phyloP scores from a whole-genome alignment of 2,329 filamentous ascomycete genomes.

The Cladosporium cucumerinum region DNA sequence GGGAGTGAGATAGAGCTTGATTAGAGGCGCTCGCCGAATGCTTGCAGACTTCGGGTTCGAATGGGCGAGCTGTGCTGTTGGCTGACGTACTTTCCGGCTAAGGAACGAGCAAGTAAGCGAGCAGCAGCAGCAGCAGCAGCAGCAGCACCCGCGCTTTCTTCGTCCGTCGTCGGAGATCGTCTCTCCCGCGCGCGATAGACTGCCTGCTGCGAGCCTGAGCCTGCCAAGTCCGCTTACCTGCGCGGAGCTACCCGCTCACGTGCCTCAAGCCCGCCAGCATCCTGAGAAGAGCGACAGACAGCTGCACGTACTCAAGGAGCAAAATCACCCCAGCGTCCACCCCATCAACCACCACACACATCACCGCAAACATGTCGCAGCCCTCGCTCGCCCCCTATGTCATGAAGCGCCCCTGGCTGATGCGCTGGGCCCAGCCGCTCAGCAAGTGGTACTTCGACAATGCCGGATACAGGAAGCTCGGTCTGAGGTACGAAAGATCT shows the following conservation, averaged over 20 bases:
- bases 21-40: background rate
- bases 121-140: too few relatives aligned
- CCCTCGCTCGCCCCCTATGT: constrained; percentile 73
- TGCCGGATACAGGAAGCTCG: constrained; percentile 88
- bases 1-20: constrained; percentile 9
- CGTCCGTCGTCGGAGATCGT: background rate
- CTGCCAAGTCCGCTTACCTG: constrained; percentile 10
- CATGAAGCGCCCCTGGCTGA: constrained; percentile 80
- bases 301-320: constrained; percentile 8
- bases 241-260: background rate
- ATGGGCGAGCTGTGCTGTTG: background rate
- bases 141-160: background rate
- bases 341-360: constrained; percentile 23
- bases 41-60: background rate
- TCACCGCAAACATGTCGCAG: constrained; percentile 59
- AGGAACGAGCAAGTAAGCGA: background rate
- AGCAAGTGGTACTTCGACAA: constrained; percentile 86
- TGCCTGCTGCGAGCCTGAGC: background rate
- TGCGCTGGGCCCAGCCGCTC: constrained; percentile 72
- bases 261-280: constrained; percentile 12
- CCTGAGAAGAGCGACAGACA: constrained; percentile 17
- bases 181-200: background rate
- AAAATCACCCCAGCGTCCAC: constrained; percentile 14
- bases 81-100: background rate
- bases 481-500: constrained; percentile 66